phyloP scores from a whole-genome alignment of 257 asterid species.

The Fraxinus quadrangulata region DNA sequence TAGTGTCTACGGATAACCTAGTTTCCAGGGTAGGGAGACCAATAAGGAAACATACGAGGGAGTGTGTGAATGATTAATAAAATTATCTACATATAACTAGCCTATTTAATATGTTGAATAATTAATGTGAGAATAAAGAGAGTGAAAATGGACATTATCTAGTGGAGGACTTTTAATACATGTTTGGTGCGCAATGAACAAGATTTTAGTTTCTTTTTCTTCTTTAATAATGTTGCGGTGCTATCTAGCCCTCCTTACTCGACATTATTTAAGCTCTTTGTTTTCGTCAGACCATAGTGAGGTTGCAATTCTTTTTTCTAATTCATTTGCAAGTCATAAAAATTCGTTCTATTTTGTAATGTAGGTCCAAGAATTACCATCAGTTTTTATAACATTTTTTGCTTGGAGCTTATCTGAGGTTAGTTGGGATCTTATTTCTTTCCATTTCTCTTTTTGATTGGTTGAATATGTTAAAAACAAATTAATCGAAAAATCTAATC shows the following conservation, averaged over 20 bases:
- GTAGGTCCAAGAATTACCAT: slow-evolving; percentile 39
- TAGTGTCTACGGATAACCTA: no score
- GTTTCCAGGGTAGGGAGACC: no score
- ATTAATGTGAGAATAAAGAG: not conserved
- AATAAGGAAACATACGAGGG: no score
- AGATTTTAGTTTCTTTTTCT: not conserved
- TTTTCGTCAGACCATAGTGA: no score
- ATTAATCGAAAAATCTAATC: not conserved
- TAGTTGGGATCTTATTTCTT: slow-evolving; percentile 26
- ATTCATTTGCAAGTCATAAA: not conserved
- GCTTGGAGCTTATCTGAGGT: slow-evolving; percentile 94
- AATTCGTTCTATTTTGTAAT: not conserved
- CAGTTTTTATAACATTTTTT: slow-evolving; percentile 72
- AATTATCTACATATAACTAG: not conserved
- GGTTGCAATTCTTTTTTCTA: not conserved
- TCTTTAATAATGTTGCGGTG: not conserved
- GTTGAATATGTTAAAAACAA: not conserved
- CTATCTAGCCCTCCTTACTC: not conserved
- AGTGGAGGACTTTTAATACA: not conserved
- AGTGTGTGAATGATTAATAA: no score
- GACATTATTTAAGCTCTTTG: not conserved
- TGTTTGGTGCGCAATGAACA: not conserved
- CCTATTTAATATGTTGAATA: not conserved
- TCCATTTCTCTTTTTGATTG: slow-evolving; percentile 12
- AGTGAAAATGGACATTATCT: not conserved